phyloP scores from a whole-genome alignment of 2,329 filamentous ascomycete species.

The Fusarium keratoplasticum region DNA sequence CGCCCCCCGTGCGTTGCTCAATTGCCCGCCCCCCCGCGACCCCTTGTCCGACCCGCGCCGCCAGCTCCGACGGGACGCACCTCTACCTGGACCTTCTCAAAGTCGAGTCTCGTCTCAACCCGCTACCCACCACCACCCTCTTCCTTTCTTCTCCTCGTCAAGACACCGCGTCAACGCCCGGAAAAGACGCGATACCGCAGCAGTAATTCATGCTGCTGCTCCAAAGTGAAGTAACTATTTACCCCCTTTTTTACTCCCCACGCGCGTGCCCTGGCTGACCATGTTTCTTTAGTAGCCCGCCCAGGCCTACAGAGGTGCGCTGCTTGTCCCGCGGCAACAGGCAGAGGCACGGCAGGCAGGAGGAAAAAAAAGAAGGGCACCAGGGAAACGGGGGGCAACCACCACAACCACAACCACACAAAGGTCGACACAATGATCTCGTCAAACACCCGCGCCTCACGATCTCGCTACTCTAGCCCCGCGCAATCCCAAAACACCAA shows the following conservation, averaged over 20 bases:
- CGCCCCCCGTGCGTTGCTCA: constrained; percentile 4
- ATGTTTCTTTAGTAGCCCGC: constrained; percentile 19
- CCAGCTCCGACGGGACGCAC: constrained; percentile 24
- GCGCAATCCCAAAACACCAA: constrained; percentile 50
- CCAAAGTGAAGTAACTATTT: constrained; percentile 44
- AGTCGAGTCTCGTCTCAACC: constrained; percentile 35
- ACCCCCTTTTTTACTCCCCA: background rate
- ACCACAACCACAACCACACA: constrained; percentile 14
- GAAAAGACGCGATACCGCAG: constrained; percentile 47
- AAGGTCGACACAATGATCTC: constrained; percentile 51
- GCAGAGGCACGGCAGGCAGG: constrained; percentile 23
- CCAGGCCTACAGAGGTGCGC: constrained; percentile 48
- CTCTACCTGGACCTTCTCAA: constrained; percentile 7
- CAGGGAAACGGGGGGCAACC: constrained; percentile 25
- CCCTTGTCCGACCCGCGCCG: constrained; percentile 40
- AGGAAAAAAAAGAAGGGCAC: constrained; percentile 18
- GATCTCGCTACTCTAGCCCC: constrained; percentile 70
- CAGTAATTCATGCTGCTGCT: constrained; percentile 49
- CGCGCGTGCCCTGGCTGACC: constrained; percentile 25
- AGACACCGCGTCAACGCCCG: constrained; percentile 48
- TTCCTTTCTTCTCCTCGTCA: constrained; percentile 37
- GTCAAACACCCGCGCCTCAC: constrained; percentile 60
- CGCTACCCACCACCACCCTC: constrained; percentile 38
- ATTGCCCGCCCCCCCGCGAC: constrained; percentile 14
- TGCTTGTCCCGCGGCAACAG: constrained; percentile 43